Conservation (phyloP, 176 grass and related monocot species). For the Oryza meyeriana region DNA sequence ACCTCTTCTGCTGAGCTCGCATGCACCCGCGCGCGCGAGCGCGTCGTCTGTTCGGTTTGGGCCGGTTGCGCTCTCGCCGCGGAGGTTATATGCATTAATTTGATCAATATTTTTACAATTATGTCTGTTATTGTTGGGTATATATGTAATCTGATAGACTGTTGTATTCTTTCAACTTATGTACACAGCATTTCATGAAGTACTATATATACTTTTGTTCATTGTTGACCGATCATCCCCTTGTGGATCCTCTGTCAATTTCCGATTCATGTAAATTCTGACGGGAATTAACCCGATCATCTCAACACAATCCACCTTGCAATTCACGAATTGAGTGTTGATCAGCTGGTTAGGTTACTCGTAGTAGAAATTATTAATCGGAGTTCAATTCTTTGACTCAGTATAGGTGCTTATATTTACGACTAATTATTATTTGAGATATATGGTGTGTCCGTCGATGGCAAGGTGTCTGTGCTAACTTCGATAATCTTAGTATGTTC, state of each 20-base stretch:
- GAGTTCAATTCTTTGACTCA: too few species aligned
- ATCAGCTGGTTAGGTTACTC: too few species aligned
- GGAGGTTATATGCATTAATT: neutral
- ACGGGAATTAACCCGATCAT: neutral
- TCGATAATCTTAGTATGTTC: too few species aligned
- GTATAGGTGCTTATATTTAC: too few species aligned
- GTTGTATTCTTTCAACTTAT: neutral
- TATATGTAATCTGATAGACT: neutral
- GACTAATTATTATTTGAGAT: too few species aligned
- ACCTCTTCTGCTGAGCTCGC: conserved; percentile 47
- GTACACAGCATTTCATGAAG: conserved; percentile 10
- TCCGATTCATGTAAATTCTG: neutral
- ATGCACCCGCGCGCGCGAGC: too few species aligned
- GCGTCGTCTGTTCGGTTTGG: neutral
- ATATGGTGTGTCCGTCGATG: too few species aligned
- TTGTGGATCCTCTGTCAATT: neutral
- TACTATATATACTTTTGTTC: conserved; percentile 5
- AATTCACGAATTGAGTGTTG: too few species aligned
- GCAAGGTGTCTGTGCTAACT: too few species aligned
- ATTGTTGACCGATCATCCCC: neutral
- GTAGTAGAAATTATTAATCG: too few species aligned
- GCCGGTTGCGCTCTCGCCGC: neutral
- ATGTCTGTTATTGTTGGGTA: neutral
- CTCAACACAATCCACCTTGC: neutral
- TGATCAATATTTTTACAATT: neutral